These are phyloP conservation scores for Colletotrichum spinosum DNA, from an alignment of 2,329 filamentous ascomycete genomes.

Conservation along the genomic window DNA sequence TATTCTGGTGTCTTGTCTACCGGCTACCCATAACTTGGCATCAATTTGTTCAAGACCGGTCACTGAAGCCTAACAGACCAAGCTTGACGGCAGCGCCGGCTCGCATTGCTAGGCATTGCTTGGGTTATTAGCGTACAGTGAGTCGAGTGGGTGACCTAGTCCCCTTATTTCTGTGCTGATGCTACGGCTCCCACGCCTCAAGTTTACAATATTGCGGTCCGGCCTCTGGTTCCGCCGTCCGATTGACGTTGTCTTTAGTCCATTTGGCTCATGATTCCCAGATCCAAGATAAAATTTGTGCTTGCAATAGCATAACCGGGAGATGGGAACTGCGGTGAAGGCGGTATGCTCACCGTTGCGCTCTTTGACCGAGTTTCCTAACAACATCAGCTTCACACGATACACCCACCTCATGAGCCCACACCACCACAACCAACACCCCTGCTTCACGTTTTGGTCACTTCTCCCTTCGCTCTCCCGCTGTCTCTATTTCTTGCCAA, in stretches of 20 bases:
- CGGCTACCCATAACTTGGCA: slow-evolving; percentile 17
- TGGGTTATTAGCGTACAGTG: neutral
- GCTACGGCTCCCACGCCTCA: neutral
- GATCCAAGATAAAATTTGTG: slow-evolving; percentile 14
- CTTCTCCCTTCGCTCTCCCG: slow-evolving; percentile 16
- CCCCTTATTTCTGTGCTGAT: slow-evolving; percentile 2
- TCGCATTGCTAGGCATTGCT: slow-evolving; percentile 17
- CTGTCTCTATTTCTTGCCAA: neutral
- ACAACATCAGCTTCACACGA: slow-evolving; percentile 18
- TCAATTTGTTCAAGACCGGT: slow-evolving; percentile 14
- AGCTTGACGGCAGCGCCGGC: slow-evolving; percentile 5
- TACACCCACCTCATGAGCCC: slow-evolving; percentile 7
- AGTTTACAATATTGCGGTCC: slow-evolving; percentile 4
- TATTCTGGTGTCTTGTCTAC: slow-evolving; percentile 10
- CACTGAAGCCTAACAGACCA: slow-evolving; percentile 14
- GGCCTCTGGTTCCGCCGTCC: slow-evolving; percentile 16
- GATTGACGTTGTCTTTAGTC: slow-evolving; percentile 29
- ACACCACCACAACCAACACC: slow-evolving; percentile 3
- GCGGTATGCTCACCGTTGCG: slow-evolving; percentile 21
- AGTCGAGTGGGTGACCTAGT: slow-evolving; percentile 9
- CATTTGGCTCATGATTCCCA: slow-evolving; percentile 20
- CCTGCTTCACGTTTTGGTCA: slow-evolving; percentile 13
- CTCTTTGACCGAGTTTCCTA: slow-evolving; percentile 27
- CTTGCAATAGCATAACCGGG: slow-evolving; percentile 4
- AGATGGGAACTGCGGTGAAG: slow-evolving; percentile 12